phyloP scores from a whole-genome alignment of 345 rosid genomes.

The Moricandia arvensis region DNA sequence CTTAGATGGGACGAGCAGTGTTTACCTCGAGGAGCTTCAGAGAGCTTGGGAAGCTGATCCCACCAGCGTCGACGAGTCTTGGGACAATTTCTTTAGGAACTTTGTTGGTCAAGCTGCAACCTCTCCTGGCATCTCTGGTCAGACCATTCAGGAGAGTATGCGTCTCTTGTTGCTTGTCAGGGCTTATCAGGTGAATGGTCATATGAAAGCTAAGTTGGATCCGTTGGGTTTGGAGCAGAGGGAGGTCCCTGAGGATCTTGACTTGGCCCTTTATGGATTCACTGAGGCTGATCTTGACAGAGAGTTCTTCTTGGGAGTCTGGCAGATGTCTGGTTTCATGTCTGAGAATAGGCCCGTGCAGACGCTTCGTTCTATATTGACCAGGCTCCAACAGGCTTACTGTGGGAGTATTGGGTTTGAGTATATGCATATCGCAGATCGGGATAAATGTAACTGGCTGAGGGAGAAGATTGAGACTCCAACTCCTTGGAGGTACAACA shows the following conservation, averaged over 20 bases:
- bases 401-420: conserved; percentile 81
- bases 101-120: conserved; percentile 80
- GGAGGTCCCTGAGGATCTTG: conserved; percentile 71
- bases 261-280: conserved; percentile 69
- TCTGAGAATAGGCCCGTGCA: conserved; percentile 88
- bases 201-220: conserved; percentile 79
- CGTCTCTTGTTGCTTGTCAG: conserved; percentile 67
- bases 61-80: conserved; percentile 73
- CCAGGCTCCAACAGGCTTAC: conserved; percentile 80
- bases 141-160: conserved; percentile 91
- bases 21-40: conserved; percentile 79
- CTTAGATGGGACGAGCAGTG: conserved; percentile 78
- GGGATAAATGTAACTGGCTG: conserved; percentile 77
- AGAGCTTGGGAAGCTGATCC: conserved; percentile 82
- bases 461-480: conserved; percentile 88
- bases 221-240: conserved; percentile 69
- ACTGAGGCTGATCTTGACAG: conserved; percentile 80
- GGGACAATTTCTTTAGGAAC: conserved; percentile 86
- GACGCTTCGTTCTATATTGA: conserved; percentile 72
- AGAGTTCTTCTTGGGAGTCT: conserved; percentile 81
- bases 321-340: conserved; percentile 82
- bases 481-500: conserved; percentile 62
- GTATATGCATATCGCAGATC: conserved; percentile 80
- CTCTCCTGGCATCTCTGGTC: conserved; percentile 78
- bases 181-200: conserved; percentile 89